phyloP scores from a whole-genome alignment of 2,329 filamentous ascomycete genomes.

The Stemphylium vesicarium region DNA sequence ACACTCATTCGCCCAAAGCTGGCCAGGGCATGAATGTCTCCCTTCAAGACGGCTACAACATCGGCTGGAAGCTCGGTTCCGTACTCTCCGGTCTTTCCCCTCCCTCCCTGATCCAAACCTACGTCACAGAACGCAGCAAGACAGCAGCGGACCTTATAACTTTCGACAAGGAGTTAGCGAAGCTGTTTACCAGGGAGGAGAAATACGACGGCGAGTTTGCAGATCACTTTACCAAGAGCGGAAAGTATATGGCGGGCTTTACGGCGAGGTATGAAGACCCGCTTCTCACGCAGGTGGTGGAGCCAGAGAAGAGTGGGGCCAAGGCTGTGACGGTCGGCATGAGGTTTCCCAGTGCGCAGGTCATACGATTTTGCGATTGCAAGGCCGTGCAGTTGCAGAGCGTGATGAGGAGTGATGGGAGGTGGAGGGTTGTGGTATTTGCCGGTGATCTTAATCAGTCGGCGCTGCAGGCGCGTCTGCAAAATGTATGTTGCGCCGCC shows the following conservation, averaged over 20 bases:
- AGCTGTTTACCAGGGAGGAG: conserved; percentile 59
- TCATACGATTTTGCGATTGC: conserved; percentile 66
- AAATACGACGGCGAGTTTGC: conserved; percentile 59
- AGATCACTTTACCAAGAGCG: conserved; percentile 64
- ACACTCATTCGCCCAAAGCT: conserved; percentile 74
- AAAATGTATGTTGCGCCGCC: conserved; percentile 42
- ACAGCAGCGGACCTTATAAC: conserved; percentile 61
- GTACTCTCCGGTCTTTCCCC: conserved; percentile 58
- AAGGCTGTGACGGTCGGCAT: conserved; percentile 54
- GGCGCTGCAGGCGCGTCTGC: conserved; percentile 38
- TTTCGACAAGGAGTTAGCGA: conserved; percentile 62
- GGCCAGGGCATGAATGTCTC: conserved; percentile 70
- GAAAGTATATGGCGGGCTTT: conserved; percentile 66
- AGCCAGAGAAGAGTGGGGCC: conserved; percentile 46
- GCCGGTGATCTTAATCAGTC: conserved; percentile 51
- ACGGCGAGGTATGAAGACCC: conserved; percentile 63
- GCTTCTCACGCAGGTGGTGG: conserved; percentile 47
- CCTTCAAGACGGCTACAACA: conserved; percentile 65
- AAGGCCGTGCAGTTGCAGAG: conserved; percentile 60
- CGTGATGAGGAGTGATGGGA: conserved; percentile 59
- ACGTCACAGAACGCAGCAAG: conserved; percentile 64
- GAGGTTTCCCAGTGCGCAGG: conserved; percentile 61
- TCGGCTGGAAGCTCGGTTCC: conserved; percentile 63
- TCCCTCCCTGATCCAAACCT: conserved; percentile 63
- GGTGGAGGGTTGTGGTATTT: conserved; percentile 61